A percentile compares a stretch with the other conserved stretches of the same genome.
These are phyloP conservation scores for Pseudogymnoascus sp. DNA, from an alignment of 2,329 filamentous ascomycete genomes.

Conservation along the genomic window DNA sequence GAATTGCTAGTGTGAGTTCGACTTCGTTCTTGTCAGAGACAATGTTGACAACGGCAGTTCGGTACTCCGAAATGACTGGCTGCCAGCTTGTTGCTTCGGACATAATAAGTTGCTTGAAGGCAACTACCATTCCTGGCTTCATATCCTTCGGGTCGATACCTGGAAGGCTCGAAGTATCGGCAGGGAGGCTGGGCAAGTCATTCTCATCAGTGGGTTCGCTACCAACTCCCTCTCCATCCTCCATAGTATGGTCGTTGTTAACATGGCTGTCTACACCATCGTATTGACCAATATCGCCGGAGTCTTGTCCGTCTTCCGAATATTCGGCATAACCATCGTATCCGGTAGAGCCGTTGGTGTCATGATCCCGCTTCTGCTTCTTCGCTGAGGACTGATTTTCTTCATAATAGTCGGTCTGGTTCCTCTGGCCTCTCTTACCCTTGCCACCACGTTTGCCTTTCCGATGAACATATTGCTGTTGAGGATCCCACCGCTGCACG, in stretches of 20 bases:
- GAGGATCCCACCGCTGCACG: slow-evolving; percentile 77
- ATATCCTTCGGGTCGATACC: slow-evolving; percentile 40
- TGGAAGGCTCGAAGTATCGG: slow-evolving; percentile 47
- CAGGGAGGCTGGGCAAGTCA: slow-evolving; percentile 56
- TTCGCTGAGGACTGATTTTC: slow-evolving; percentile 33
- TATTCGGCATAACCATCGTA: slow-evolving; percentile 33
- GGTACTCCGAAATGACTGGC: slow-evolving; percentile 52
- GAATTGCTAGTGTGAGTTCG: slow-evolving; percentile 56
- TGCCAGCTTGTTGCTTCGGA: slow-evolving; percentile 57
- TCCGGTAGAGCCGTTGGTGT: slow-evolving; percentile 34
- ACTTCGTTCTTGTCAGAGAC: slow-evolving; percentile 46
- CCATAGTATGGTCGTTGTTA: slow-evolving; percentile 22
- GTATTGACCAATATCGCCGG: slow-evolving; percentile 21
- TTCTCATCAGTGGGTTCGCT: slow-evolving; percentile 43
- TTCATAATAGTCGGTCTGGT: slow-evolving; percentile 34
- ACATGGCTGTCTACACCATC: slow-evolving; percentile 18
- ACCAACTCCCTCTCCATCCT: slow-evolving; percentile 22
- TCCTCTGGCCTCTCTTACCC: slow-evolving; percentile 40
- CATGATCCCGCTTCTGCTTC: slow-evolving; percentile 42
- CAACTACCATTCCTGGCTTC: slow-evolving; percentile 54
- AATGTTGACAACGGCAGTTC: slow-evolving; percentile 57
- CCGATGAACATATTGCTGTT: slow-evolving; percentile 48
- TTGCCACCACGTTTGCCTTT: slow-evolving; percentile 37
- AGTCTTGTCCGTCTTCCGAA: slow-evolving; percentile 26
- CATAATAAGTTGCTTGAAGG: slow-evolving; percentile 58